phyloP scores from a whole-genome alignment of 768 basidiomycete genomes.

The Boletus rex-veris region DNA sequence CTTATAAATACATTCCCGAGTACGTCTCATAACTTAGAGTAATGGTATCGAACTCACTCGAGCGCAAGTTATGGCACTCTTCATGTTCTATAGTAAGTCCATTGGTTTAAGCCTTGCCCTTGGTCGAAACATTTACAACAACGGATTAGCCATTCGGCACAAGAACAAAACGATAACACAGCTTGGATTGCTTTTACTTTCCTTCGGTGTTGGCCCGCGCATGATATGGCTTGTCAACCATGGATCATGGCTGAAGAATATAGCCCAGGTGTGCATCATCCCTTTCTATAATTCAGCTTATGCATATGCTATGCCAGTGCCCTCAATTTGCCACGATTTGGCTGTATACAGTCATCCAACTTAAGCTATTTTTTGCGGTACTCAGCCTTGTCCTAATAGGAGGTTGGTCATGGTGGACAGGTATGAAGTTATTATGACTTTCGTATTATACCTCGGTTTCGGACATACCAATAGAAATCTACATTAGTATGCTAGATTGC shows the following conservation, averaged over 20 bases:
- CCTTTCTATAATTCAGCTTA: neutral
- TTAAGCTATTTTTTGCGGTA: slow-evolving; percentile 61
- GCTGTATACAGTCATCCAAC: slow-evolving; percentile 71
- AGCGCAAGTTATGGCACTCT: slow-evolving; percentile 62
- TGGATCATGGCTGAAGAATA: slow-evolving; percentile 67
- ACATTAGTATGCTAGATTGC: neutral
- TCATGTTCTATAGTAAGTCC: slow-evolving; percentile 43
- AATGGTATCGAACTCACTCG: slow-evolving; percentile 1
- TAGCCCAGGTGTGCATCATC: slow-evolving; percentile 56
- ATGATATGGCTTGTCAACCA: slow-evolving; percentile 70
- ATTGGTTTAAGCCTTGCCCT: neutral
- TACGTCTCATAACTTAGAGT: slow-evolving; percentile 36
- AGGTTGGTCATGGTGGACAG: slow-evolving; percentile 60
- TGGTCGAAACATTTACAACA: neutral
- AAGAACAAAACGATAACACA: slow-evolving; percentile 56
- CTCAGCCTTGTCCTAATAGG: slow-evolving; percentile 52
- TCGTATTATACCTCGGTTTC: neutral
- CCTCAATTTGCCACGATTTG: slow-evolving; percentile 78
- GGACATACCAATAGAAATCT: neutral
- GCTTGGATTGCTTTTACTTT: slow-evolving; percentile 53
- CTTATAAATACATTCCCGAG: slow-evolving; percentile 71
- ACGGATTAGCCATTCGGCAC: slow-evolving; percentile 51
- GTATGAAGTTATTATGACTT: slow-evolving; percentile 43
- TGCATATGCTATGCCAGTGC: slow-evolving; percentile 39
- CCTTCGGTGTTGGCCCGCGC: slow-evolving; percentile 55